Evolutionary conservation across 441 rosid species (phyloP), one percentile per base, ranked within the genome.

Genomic region (Metrosideros polymorpha): DNA sequence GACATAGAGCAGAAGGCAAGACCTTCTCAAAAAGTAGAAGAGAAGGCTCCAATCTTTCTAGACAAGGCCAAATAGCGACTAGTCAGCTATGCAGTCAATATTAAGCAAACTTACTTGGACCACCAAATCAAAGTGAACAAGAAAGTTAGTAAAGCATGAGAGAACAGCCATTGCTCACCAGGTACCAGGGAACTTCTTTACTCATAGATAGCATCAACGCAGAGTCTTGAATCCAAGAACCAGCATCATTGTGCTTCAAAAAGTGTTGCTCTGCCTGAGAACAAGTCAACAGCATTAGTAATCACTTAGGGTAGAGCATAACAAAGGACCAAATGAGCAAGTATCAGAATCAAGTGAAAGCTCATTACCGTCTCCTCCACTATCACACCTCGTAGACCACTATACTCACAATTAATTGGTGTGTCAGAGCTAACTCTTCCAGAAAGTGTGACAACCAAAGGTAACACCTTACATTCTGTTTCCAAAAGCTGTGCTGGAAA

Each of bases 161-260:
- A 13, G 29, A 35, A 59, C 15, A 75, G 75, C 45, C 61, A 59
- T 59, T 56, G 83, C 95, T 92, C 89, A 97, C 99, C 93, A 97
- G 90, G 89, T 93, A 95, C 99, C 99, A 95, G 51, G 99, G 99
- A 88, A 97, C 99, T 92, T 97, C 99, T 85, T 96, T 96, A 86
- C 98, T 93, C 99, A 94, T 94, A 15, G 99, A 95, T 50, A 96
- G 89, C 94, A 96, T 92, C 87, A 97, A 87, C 9, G 99, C 99
- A 55, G 99, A 96, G 91, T 97, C 99, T 90, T 97, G 98, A 82
- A 95, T 97, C 99, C 99, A 97, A 76, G 99, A 95, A 86, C 99
- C 99, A 9, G 98, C 92, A 92, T 96, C 99, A 91, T 95, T 97
- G 91, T 96, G 99, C 87, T 97, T 97, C 76, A 97, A 91, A 85